A percentile compares a stretch with the other conserved stretches of the same genome.
These are phyloP conservation scores for Symbiodinium pilosum DNA, from an alignment of 73 alveolate species.

Conservation along the genomic window DNA sequence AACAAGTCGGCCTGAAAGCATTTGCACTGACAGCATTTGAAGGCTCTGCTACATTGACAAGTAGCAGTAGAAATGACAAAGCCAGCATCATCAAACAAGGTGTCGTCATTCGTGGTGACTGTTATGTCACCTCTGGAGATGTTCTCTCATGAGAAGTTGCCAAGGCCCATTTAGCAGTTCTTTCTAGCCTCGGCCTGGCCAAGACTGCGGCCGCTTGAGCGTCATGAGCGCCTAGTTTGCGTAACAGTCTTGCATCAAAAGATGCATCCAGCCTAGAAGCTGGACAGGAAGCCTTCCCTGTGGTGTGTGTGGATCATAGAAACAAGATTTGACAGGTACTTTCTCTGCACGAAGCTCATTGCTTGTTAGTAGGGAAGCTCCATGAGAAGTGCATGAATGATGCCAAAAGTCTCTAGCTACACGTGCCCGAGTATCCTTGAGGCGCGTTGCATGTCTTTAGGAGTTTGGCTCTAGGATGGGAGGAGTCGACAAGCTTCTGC, in stretches of 20 bases:
- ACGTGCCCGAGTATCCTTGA: background rate
- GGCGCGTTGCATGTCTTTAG: constrained; percentile 1
- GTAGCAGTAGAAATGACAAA: too few relatives aligned
- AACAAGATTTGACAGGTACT: background rate
- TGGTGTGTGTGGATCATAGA: background rate
- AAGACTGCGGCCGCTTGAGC: too few relatives aligned
- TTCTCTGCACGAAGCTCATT: background rate
- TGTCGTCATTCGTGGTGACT: too few relatives aligned
- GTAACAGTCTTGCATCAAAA: background rate
- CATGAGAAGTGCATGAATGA: background rate
- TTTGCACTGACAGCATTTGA: too few relatives aligned
- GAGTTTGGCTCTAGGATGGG: background rate
- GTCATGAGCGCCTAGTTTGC: too few relatives aligned
- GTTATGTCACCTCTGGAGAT: too few relatives aligned
- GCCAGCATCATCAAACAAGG: too few relatives aligned
- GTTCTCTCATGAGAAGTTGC: too few relatives aligned
- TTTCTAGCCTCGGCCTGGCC: too few relatives aligned
- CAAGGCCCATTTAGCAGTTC: too few relatives aligned
- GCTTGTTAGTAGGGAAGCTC: background rate
- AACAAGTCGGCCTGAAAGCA: too few relatives aligned
- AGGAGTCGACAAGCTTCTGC: constrained; percentile 4
- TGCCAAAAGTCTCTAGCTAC: background rate
- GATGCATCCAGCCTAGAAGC: background rate
- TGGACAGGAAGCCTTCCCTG: background rate
- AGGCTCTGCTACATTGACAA: too few relatives aligned